Evolutionary conservation across 2,329 filamentous ascomycete genomes (phyloP), one percentile per base, ranked within the genome.

Genomic region (Didymella pomorum): DNA sequence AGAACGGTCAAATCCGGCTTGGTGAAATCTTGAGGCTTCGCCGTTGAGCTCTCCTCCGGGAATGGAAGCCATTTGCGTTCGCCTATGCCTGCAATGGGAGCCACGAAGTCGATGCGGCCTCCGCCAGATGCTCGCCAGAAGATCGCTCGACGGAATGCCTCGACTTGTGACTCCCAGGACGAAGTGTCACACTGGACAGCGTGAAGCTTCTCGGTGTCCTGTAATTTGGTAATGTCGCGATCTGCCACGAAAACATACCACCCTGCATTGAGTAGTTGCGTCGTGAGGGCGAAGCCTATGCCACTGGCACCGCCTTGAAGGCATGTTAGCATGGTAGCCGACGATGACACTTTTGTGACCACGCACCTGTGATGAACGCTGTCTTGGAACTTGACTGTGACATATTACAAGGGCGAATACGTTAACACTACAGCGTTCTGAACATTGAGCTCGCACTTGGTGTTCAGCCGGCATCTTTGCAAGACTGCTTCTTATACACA

Each of bases 201-300:
- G 26, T 70, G 52, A 1, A 70, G 60, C 18, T 54, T 60, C 2
- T 52, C 41, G 12, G n/a, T 28, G 3, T 47, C 14, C 55, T 72
- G 29, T 9, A 73, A 69, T 9, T 60, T 63, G 21, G 58, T 10
- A n/a, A 71, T 54, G 58, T 78, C 69, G 29, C 63, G 60, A 56
- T 80, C 78, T 28, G 84, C 76, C 2, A 83, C 82, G 55, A 80
- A 81, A 33, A 86, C 81, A 37, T 80, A 78, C 60, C 84, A 80
- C 65, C 67, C 67, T 58, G 66, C 63, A 3, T 50, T 52, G 12
- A 71, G 63, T 29, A 78, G 72, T 56, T 71, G 70, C 11, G 66
- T 48, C 16, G 69, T 61, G 5, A 78, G 65, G 9, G 75, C 74
- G 12, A 59, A 69, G 12, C 72, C 76, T 25, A 78, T 78, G 54